phyloP scores from a whole-genome alignment of 306 rosid genomes.

The Cucurbita maxima region DNA sequence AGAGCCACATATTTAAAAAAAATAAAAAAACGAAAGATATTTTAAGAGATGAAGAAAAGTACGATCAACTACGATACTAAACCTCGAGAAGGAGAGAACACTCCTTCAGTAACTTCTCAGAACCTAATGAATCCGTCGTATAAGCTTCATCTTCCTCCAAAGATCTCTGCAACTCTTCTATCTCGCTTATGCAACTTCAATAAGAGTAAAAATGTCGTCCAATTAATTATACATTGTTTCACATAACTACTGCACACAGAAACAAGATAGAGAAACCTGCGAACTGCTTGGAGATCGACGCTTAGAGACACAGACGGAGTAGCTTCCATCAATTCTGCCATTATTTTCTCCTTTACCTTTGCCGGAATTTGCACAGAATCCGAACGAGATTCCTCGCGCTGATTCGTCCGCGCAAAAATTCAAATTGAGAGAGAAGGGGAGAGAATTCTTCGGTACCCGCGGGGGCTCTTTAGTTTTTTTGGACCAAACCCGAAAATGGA shows the following conservation, averaged over 20 bases:
- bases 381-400: neutral
- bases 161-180: slow-evolving; percentile 22
- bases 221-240: neutral
- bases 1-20: neutral
- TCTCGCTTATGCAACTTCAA: slow-evolving; percentile 39
- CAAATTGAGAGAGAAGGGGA: neutral
- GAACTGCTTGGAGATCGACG: slow-evolving; percentile 19
- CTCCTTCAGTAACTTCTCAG: slow-evolving; percentile 22
- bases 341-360: neutral
- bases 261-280: slow-evolving; percentile 28
- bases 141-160: slow-evolving; percentile 9
- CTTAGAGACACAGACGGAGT: slow-evolving; percentile 13
- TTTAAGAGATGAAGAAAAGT: neutral
- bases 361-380: neutral
- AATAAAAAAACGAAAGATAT: neutral
- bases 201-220: neutral
- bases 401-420: neutral
- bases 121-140: slow-evolving; percentile 24
- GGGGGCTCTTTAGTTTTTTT: neutral
- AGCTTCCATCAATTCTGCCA: slow-evolving; percentile 17
- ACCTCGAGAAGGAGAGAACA: slow-evolving; percentile 42
- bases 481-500: neutral
- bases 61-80: neutral
- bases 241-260: neutral
- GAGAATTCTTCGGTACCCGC: neutral